Percentiles rank a stretch among this genome's conserved stretches.
Conservation (phyloP, 1,139 yeast genomes). For the Hansenula sp. region DNA sequence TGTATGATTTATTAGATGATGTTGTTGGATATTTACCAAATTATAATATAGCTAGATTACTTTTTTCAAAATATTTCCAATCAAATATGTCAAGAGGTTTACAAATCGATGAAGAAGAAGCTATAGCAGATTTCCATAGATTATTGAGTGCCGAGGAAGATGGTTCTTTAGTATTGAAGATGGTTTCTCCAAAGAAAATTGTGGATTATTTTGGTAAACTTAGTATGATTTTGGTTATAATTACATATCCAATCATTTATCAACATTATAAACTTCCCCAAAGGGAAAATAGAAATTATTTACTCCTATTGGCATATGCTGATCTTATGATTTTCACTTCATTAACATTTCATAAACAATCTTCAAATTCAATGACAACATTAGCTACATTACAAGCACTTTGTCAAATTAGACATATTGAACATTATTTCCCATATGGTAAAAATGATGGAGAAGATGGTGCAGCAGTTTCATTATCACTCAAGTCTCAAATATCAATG, state of each 20-base stretch:
- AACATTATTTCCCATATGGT: constrained; percentile 1
- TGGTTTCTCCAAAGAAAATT: not conserved
- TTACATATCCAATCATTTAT: not conserved
- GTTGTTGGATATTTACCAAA: not conserved
- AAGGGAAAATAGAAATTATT: not conserved
- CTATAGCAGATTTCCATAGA: not conserved
- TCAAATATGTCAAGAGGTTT: not conserved
- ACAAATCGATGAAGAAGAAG: not conserved
- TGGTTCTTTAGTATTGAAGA: not conserved
- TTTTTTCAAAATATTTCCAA: not conserved
- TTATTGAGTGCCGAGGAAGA: not conserved
- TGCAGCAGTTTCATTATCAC: not conserved
- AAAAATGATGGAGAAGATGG: not conserved
- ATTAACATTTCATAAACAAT: not conserved
- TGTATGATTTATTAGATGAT: not conserved
- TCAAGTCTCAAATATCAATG: not conserved
- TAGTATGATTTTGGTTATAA: not conserved
- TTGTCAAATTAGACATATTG: not conserved
- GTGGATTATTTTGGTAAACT: not conserved
- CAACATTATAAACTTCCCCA: not conserved
- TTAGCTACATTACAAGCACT: not conserved
- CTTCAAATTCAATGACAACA: not conserved
- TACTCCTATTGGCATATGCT: not conserved
- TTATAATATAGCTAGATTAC: not conserved
- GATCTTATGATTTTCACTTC: not conserved